A percentile compares a stretch with the other conserved stretches of the same genome.
Conservation (phyloP, 345 rosid species). For the Dipteronia sinensis region DNA sequence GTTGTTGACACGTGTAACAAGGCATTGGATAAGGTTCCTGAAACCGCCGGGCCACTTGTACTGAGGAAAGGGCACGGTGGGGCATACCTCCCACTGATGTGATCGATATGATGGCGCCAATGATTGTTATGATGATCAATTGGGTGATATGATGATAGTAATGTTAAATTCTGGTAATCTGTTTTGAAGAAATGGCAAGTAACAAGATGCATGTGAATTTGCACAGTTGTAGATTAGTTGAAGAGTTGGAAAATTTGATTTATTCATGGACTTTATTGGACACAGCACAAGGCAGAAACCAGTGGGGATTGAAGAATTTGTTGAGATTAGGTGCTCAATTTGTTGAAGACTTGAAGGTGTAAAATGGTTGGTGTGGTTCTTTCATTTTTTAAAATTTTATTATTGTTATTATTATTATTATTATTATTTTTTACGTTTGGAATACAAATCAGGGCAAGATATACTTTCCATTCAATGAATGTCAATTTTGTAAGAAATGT, state of each 20-base stretch:
- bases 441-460: slow-evolving; percentile 4
- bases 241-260: not conserved
- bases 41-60: slow-evolving; percentile 71
- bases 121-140: too few relatives aligned
- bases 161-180: not conserved
- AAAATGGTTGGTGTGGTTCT: not conserved
- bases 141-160: not conserved
- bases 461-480: slow-evolving; percentile 6
- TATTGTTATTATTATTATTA: not conserved
- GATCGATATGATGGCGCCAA: not conserved
- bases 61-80: slow-evolving; percentile 94
- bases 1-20: slow-evolving; percentile 56
- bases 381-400: not conserved
- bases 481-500: slow-evolving; percentile 20
- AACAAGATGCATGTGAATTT: not conserved
- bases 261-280: not conserved
- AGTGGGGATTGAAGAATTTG: not conserved
- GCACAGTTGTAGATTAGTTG: not conserved
- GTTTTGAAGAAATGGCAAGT: not conserved
- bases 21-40: slow-evolving; percentile 80
- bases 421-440: not conserved
- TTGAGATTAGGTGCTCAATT: not conserved
- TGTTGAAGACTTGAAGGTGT: slow-evolving; percentile 1
- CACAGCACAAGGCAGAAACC: not conserved
- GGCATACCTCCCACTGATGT: slow-evolving; percentile 89